Base-by-base conservation (phyloP, 164 flowering plant species). In the Aristolochia contorta region DNA sequence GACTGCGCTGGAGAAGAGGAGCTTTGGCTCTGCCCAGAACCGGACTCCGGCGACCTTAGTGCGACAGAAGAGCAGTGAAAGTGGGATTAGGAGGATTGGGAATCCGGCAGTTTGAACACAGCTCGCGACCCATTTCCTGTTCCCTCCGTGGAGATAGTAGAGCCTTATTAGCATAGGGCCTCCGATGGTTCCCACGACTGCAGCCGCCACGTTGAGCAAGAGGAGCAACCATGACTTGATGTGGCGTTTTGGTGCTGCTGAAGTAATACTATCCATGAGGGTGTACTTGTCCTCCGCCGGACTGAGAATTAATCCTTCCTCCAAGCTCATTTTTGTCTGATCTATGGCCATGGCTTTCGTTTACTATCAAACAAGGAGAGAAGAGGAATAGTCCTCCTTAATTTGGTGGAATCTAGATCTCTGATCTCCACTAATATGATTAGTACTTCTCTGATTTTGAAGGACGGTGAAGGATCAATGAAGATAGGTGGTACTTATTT, bases 71-170 rank as follows among this genome's bases (percentile, higher is more conserved):
- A 54, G 53, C 19, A 52, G 0, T 7, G 46, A 14, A 9, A 54
- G 56, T 4, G 67, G 67, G 22, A 53, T 25, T 20, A 64, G 62
- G 19, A 67, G 57, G 16, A 67, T 22, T 4, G 70, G 70, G 52
- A 67, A 67, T 0, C 65, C 70, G 20, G 65, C 65, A 1, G 65
- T 61, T 43, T 67, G 70, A 1, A 57, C 4, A 46, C 65, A 67
- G 65, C 64, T 43, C 19, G 70, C 6, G 1, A 62, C 20, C 70
- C 70, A 67, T 45, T 49, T 62, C 15, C 61, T 41, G 18, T 25
- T 56, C 18, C 70, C 70, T 5, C 70, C 70, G 15, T 67, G 70
- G 59, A 67, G 41, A 49, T 45, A 67, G 27, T 67, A 67, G 45
- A 67, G 61, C 57, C 70, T 46, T 15, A 61, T 41, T 12, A 66